Percentiles rank a stretch among this genome's conserved stretches.
These are phyloP conservation scores for Claviceps purpurea DNA, from an alignment of 2,329 filamentous ascomycete species.

Conservation along the genomic window DNA sequence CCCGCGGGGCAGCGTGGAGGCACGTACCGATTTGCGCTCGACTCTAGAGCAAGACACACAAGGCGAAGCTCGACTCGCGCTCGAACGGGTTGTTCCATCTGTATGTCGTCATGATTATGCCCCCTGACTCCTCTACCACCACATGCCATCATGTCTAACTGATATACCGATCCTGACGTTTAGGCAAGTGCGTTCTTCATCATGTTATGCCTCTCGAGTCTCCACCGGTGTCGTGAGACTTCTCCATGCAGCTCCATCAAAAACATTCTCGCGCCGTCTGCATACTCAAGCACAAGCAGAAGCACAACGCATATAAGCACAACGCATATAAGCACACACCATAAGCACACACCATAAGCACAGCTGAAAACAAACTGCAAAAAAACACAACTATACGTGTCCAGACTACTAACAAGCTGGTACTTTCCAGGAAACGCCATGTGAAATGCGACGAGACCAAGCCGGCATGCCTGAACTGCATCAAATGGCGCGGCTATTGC, in stretches of 20 bases:
- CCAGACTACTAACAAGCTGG: background rate
- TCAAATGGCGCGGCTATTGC: slow-evolving; percentile 28
- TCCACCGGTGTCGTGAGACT: background rate
- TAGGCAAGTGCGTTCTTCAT: slow-evolving; percentile 18
- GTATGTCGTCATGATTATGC: slow-evolving; percentile 14
- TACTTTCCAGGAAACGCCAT: slow-evolving; percentile 22
- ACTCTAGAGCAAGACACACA: slow-evolving; percentile 23
- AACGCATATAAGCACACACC: too few species aligned
- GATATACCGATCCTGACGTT: background rate
- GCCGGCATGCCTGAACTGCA: slow-evolving; percentile 26
- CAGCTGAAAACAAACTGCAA: too few species aligned
- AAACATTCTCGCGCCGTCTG: too few species aligned
- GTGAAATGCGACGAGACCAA: slow-evolving; percentile 30
- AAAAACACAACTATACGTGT: background rate
- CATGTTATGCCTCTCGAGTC: slow-evolving; percentile 8
- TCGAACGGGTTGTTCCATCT: slow-evolving; percentile 24
- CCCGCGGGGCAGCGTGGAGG: slow-evolving; percentile 12
- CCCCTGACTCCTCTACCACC: background rate
- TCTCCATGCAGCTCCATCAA: too few species aligned
- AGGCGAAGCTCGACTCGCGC: slow-evolving; percentile 24
- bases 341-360: too few species aligned
- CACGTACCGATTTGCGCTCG: slow-evolving; percentile 25
- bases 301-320: background rate
- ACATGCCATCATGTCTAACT: background rate
- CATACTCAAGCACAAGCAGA: background rate